phyloP scores from a whole-genome alignment of 2,329 filamentous ascomycete species.

The Botrytis pseudocinerea region DNA sequence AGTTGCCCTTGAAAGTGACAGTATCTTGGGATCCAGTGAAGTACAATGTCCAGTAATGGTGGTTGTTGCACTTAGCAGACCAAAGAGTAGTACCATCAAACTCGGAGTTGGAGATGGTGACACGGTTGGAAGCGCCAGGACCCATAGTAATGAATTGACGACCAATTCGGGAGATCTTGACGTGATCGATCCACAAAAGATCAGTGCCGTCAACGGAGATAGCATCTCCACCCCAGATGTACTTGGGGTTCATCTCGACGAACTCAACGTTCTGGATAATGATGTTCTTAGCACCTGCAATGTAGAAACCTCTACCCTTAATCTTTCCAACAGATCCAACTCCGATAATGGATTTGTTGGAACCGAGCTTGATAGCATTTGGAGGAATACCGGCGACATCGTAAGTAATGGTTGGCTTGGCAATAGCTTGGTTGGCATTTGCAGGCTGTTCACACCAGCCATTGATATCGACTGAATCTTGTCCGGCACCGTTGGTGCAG shows the following conservation, averaged over 20 bases:
- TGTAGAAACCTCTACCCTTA: constrained; percentile 1
- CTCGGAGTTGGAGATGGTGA: constrained; percentile 48
- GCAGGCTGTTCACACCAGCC: not conserved
- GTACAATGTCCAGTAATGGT: constrained; percentile 6
- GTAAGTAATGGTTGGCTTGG: not conserved
- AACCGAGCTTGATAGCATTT: not conserved
- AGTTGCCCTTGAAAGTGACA: constrained; percentile 48
- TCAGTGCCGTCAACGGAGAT: constrained; percentile 53
- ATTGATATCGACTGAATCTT: not conserved
- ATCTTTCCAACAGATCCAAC: not conserved
- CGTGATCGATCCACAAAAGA: constrained; percentile 41
- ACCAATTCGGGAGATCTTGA: constrained; percentile 44
- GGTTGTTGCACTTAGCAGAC: constrained; percentile 8
- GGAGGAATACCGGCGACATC: not conserved
- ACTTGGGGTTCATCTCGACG: constrained; percentile 56
- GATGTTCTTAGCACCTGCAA: not conserved
- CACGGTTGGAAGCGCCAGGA: constrained; percentile 39
- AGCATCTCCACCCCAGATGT: constrained; percentile 61
- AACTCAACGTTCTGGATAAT: constrained; percentile 49
- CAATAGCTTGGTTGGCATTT: not conserved
- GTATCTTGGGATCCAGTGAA: constrained; percentile 45
- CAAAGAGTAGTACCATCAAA: constrained; percentile 6
- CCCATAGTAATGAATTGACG: constrained; percentile 47
- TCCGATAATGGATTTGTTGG: not conserved
- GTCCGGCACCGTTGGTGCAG: not conserved